Base-by-base conservation (phyloP, 129 eudicot species). In the Calendula officinalis region DNA sequence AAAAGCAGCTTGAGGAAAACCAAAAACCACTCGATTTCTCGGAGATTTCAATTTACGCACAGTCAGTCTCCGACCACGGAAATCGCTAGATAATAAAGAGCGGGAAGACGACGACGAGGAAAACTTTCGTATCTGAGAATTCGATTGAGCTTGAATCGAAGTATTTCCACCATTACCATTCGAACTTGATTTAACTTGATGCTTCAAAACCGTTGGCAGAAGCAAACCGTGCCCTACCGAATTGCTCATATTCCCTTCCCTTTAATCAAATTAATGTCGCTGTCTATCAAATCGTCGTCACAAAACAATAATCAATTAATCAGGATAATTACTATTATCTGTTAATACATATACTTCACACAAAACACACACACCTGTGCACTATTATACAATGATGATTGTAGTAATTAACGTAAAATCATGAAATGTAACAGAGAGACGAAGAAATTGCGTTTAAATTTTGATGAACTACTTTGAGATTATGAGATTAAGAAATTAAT, bases 181-280 rank as follows among this genome's bases (percentile, higher is more conserved):
- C 33, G 73, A 68, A 86, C 44, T 83, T 45, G 73, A 57, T 83
- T 83, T 81, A 60, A 77, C 68, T 61, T 82, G 84, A 76, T 74
- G 85, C 75, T 86, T 81, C 42, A 82, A 74, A 15, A 85, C 83
- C 35, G 81, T 73, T 6, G 81, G 56, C 55, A 76, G 64, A 58
- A 82, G 79, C 85, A 84, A 74, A 68, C 84, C 78, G 64, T 74
- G 82, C 66, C 90, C 90, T 45, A 84, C 56, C 15, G 88, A 66
- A 62, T 74, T 91, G 76, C 95, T 91, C 97, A 91, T 91, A 53
- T 58, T 77, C 60, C 52, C 47, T 55, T 16, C 11, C 63, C 56
- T 15, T 52, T 8, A 42, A 62, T 11, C 56, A 62, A 62, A 51
- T 15, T 12, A 60, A 51, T 27, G 38, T 62, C 64, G 52, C 75